These are phyloP conservation scores for Xylaria sp. DNA, from an alignment of 2,329 filamentous ascomycete genomes.

Conservation along the genomic window DNA sequence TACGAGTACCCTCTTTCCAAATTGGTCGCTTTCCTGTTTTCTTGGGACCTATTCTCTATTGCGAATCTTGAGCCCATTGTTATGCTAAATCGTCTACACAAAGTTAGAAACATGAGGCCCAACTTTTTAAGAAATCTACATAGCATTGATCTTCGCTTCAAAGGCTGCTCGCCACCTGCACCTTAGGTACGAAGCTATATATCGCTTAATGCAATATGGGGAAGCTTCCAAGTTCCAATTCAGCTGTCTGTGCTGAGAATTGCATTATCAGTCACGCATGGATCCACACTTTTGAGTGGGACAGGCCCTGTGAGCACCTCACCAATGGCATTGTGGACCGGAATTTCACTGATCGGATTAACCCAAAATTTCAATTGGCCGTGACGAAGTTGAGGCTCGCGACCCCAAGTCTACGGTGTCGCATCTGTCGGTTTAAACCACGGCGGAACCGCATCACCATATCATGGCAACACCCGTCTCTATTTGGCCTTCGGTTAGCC, in stretches of 20 bases:
- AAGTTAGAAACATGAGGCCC: neutral
- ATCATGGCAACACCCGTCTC: slow-evolving; percentile 49
- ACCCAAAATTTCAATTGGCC: slow-evolving; percentile 46
- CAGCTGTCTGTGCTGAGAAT: too few relatives aligned
- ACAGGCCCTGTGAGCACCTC: neutral
- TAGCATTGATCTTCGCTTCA: neutral
- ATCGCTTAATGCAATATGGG: neutral
- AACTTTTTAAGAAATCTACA: neutral
- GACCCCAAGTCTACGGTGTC: slow-evolving; percentile 15
- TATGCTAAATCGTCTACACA: neutral
- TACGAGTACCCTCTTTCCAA: neutral
- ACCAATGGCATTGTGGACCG: slow-evolving; percentile 11
- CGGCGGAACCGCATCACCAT: slow-evolving; percentile 27
- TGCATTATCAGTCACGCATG: slow-evolving; percentile 25
- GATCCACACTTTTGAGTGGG: neutral
- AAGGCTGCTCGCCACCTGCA: neutral
- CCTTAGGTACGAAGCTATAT: neutral
- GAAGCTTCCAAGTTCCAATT: too few relatives aligned
- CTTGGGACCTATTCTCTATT: neutral
- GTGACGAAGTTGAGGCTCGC: slow-evolving; percentile 21
- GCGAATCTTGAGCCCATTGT: neutral
- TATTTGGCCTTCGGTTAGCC: slow-evolving; percentile 49
- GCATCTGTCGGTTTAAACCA: slow-evolving; percentile 29
- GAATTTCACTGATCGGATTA: slow-evolving; percentile 41
- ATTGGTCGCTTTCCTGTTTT: neutral